Conservation (phyloP, 2,329 filamentous ascomycete genomes). For the Fusarium mundagurra region DNA sequence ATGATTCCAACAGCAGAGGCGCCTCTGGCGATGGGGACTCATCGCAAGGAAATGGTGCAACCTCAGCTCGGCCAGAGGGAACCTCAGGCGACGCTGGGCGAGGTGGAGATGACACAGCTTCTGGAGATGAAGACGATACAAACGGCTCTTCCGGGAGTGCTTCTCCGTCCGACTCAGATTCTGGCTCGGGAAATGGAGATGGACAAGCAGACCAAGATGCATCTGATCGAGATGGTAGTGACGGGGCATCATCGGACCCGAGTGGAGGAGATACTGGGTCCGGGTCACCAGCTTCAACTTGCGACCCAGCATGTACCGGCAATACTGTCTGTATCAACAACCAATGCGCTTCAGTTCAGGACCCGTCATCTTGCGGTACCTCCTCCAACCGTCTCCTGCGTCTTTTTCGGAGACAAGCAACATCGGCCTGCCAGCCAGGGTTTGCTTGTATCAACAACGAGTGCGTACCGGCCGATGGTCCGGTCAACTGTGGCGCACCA, state of each 20-base stretch:
- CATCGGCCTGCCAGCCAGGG: background rate
- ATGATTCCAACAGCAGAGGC: background rate
- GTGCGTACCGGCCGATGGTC: slow-evolving; percentile 2
- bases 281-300: background rate
- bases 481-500: slow-evolving; percentile 4
- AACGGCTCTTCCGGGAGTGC: background rate
- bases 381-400: background rate
- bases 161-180: background rate
- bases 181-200: background rate
- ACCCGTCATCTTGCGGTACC: slow-evolving; percentile 6
- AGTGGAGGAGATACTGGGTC: background rate
- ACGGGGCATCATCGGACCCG: background rate
- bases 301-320: background rate
- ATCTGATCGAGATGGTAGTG: background rate
- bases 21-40: background rate
- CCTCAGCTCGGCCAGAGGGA: background rate
- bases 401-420: slow-evolving; percentile 10
- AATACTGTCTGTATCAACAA: slow-evolving; percentile 15
- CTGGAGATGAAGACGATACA: background rate
- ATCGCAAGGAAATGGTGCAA: background rate
- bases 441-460: slow-evolving; percentile 21
- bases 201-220: background rate
- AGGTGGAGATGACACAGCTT: background rate
- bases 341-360: slow-evolving; percentile 3
- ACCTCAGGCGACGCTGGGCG: background rate